Evolutionary conservation across 768 basidiomycete genomes (phyloP), one percentile per base, ranked within the genome.

Genomic region (Suillus americanus): DNA sequence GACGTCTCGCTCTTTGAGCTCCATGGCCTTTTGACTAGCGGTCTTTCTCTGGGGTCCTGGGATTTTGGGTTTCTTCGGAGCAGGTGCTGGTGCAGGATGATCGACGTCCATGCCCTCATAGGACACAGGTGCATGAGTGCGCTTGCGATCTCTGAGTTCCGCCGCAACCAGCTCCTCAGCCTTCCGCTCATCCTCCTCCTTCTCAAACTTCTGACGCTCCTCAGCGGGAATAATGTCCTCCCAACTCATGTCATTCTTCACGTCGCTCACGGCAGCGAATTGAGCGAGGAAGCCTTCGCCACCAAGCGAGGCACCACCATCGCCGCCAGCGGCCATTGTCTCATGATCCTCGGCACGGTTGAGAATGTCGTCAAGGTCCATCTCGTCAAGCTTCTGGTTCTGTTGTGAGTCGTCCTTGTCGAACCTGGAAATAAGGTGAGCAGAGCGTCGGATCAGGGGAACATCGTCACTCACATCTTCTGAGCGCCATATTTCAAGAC

Each of bases 161-260:
- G 88, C 86, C 8, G 89, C 80, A 57, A 80, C 83, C 64, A 88
- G 72, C 65, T 94, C 91, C 70, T 94, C 90, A 43, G 85, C 86
- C 71, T 87, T 88, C 64, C 85, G 82, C 64, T 89, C 83, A 65
- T 90, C 89, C 65, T 94, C 90, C 68, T 96, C 95, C 35, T 85
- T 84, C 65, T 94, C 94, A 51, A 90, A 86, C 74, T 86, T 89
- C 75, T 90, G 88, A 7, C 97, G 89, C 71, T 95, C 95, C 28
- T 96, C 95, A 10, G 91, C 75, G 20, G 97, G 97, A 70, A 99
- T 99, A 77, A 99, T 99, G 66, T 99, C 97, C 73, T 99, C 97
- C 97, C 97, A 99, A 72, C 78, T 94, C 88, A 97, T 95, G 79
- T 99, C 97, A 74, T 95, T 94, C 85, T 98, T 99, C 74, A 99